A percentile compares a stretch with the other conserved stretches of the same genome.
Evolutionary conservation across 2,329 filamentous ascomycete genomes (phyloP).

Genomic region (Trichophyton rubrum): DNA sequence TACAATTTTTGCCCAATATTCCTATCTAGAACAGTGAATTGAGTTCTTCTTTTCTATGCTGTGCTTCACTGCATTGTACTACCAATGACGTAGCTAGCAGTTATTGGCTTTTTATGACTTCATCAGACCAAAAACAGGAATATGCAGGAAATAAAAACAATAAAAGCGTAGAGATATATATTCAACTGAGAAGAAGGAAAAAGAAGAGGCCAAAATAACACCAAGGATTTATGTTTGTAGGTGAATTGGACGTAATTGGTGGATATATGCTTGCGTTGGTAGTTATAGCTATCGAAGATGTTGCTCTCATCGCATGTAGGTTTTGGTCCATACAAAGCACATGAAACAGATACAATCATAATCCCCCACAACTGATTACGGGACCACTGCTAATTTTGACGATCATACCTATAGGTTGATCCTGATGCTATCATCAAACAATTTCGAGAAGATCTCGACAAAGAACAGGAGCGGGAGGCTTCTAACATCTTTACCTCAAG

Average conservation of each 20-base stretch:
- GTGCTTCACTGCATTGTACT: background rate
- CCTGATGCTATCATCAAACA: slow-evolving; percentile 19
- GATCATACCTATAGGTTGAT: slow-evolving; percentile 15
- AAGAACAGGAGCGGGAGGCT: slow-evolving; percentile 17
- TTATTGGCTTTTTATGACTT: background rate
- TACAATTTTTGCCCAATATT: background rate
- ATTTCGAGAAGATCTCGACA: slow-evolving; percentile 16
- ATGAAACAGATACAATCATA: background rate
- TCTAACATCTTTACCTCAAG: slow-evolving; percentile 17
- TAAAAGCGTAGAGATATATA: background rate
- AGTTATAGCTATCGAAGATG: background rate
- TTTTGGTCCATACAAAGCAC: background rate
- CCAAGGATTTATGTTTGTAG: background rate
- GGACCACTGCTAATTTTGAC: background rate
- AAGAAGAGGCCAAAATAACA: background rate
- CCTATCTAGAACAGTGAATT: background rate
- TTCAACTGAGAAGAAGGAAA: background rate
- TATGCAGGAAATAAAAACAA: background rate
- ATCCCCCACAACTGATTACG: background rate
- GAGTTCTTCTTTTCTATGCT: background rate
- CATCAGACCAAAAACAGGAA: background rate
- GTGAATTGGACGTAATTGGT: background rate
- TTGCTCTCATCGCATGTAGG: slow-evolving; percentile 9
- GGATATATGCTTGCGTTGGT: background rate
- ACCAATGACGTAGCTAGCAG: background rate